These are phyloP conservation scores for Penicillium sp. DNA, from an alignment of 2,329 filamentous ascomycete species.

Conservation along the genomic window DNA sequence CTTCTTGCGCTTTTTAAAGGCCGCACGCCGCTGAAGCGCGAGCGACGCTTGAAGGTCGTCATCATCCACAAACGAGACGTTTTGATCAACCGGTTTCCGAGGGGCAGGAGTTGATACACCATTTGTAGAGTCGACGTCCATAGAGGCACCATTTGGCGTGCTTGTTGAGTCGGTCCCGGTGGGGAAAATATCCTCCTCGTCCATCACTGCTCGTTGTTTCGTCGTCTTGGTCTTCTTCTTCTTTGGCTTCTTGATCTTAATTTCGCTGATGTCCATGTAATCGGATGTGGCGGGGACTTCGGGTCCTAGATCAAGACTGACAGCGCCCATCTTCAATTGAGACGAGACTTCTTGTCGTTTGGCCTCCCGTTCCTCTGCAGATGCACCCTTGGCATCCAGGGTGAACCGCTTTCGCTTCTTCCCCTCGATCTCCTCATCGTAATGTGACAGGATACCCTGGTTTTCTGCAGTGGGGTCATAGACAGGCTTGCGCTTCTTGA, in stretches of 20 bases:
- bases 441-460: slow-evolving; percentile 75
- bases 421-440: slow-evolving; percentile 90
- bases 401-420: slow-evolving; percentile 89
- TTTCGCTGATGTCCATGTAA: slow-evolving; percentile 79
- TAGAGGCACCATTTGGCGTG: slow-evolving; percentile 49
- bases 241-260: slow-evolving; percentile 93
- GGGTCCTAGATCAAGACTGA: slow-evolving; percentile 71
- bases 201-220: slow-evolving; percentile 61
- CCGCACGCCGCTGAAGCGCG: slow-evolving; percentile 74
- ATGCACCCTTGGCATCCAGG: slow-evolving; percentile 72
- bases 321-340: slow-evolving; percentile 63
- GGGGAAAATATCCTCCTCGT: slow-evolving; percentile 58
- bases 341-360: slow-evolving; percentile 55
- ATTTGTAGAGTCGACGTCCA: slow-evolving; percentile 71
- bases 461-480: slow-evolving; percentile 80
- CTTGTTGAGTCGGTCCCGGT: slow-evolving; percentile 34
- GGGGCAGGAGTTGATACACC: slow-evolving; percentile 37
- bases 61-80: slow-evolving; percentile 77
- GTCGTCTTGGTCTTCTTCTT: slow-evolving; percentile 77
- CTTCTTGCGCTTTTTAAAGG: slow-evolving; percentile 89
- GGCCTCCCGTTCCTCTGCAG: slow-evolving; percentile 60
- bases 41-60: slow-evolving; percentile 87
- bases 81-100: slow-evolving; percentile 64
- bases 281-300: slow-evolving; percentile 74
- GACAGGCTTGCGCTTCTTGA: slow-evolving; percentile 84